Evolutionary conservation across 78 protist species (phyloP), one percentile per base, ranked within the genome.

Genomic region (Dictyostelium firmibasis): DNA sequence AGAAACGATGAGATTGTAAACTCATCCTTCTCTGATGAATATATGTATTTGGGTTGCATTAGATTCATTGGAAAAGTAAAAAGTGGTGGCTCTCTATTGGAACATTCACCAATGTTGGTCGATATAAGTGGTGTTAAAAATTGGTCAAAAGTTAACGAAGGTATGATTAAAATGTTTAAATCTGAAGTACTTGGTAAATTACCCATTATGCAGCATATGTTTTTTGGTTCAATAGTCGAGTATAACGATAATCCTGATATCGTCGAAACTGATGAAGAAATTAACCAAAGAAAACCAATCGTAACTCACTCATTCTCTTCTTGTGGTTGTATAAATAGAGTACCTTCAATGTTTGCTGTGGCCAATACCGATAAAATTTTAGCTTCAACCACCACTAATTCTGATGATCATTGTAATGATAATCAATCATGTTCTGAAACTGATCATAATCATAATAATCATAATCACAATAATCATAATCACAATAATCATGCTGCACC

Each of bases 171-270:
- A 69, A 98, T 97, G 99, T 98, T 91, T 81, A 74, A 85, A 41
- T 96, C 41, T 4, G 99, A 98, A 76, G 98, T 98, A 23, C 67
- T 98, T 11, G 7, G 35, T 64, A 97, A 98, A 75, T 75, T 86
- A 20, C 98, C 98, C 4, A 97, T 98, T 10, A 74, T 98, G 88
- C 98, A 98, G 76, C 99, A 98, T 97, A 93, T 97, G 29, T 31
- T 84, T 29, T 97, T 97, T 33, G 98, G 98, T 44, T 57, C 94
- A 4, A 62, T 97, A 9, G 4, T 97, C 4, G 86, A 84, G 2
- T 83, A 83, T 9, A 57, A 62, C 7, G 92, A 86, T 27, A 69
- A 86, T 60, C 79, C 85, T 0, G 25, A 43, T 6, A 16, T 86
- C 2, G 44, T 36, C 0, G 92, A 86, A 23, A 27, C 31, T 10